Percentiles rank a stretch among this genome's conserved stretches.
Conservation (phyloP, 805 yeast species). For the Scheffersomyces ergatensis region DNA sequence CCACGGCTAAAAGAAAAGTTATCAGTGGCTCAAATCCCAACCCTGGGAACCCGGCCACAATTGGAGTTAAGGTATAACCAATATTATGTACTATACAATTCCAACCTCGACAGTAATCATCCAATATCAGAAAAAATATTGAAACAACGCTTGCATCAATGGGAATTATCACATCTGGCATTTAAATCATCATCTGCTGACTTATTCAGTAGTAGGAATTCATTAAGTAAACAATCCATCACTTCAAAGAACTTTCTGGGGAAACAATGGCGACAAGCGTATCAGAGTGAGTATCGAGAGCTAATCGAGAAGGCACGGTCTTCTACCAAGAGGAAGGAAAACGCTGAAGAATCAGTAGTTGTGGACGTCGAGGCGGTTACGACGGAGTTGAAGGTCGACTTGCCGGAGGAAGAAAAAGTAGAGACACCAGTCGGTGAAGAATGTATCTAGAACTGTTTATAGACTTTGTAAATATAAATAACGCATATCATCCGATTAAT, state of each 20-base stretch:
- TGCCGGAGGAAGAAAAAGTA: background rate
- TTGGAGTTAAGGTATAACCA: constrained; percentile 74
- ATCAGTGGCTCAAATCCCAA: constrained; percentile 50
- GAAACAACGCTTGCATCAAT: constrained; percentile 53
- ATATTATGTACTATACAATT: constrained; percentile 73
- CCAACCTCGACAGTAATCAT: constrained; percentile 69
- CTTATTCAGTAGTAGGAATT: constrained; percentile 16
- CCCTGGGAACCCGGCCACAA: constrained; percentile 59
- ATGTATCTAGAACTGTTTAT: background rate
- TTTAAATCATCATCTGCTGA: constrained; percentile 21
- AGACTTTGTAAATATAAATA: no score
- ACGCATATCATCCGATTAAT: no score
- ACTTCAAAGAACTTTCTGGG: constrained; percentile 48
- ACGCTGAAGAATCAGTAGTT: background rate
- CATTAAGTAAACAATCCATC: constrained; percentile 27
- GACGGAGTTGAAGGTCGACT: no score
- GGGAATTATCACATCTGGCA: constrained; percentile 57
- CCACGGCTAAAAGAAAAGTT: constrained; percentile 63
- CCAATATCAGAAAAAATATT: constrained; percentile 61
- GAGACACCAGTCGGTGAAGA: background rate
- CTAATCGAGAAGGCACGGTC: constrained; percentile 36
- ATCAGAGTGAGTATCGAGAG: constrained; percentile 36
- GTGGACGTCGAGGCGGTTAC: no score
- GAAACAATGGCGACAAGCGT: constrained; percentile 39
- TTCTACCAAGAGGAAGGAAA: constrained; percentile 7